Evolutionary conservation across 345 rosid species (phyloP), one percentile per base, ranked within the genome.

Genomic region (Nasturtium officinale): DNA sequence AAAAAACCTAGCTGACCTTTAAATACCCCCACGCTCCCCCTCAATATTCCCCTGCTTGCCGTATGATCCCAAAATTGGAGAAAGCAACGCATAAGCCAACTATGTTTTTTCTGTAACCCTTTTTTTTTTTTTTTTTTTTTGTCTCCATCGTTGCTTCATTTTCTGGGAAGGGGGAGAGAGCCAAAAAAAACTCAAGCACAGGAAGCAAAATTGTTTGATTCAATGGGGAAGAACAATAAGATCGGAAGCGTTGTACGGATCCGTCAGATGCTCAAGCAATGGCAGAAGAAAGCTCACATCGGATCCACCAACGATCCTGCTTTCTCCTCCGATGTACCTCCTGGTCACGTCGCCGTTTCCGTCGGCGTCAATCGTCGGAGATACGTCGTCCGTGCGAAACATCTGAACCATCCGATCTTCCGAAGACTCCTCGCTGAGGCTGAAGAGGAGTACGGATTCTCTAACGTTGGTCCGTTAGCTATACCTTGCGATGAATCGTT

Each of bases 401-500:
- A 84, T 85, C 89, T 95, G 9, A 91, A 95, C 79, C 96, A 91
- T 71, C 99, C 97, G 2, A 81, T 88, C 35, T 91, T 95, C 81
- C 72, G 77, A 51, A 71, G 75, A 1, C 88, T 95, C 17, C 87
- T 95, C 26, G 81, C 81, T 5, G 80, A 81, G 20, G 89, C 96
- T 16, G 99, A 91, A 77, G 99, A 95, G 65, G 96, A 86, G 83
- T 91, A 82, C 73, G 99, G 99, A 0, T 95, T 91, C 89, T 61
- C 65, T 10, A 81, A 82, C 78, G 73, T 18, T 1, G 99, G 99
- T 13, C 96, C 87, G 20, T 69, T 95, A 16, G 82, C 87, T 2
- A 75, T 95, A 67, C 97, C 99, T 7, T 95, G 99, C 23, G 93
- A 91, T 40, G 98, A 91, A 75, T 77, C 85, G 1, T 61, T 83